Evolutionary conservation across 176 grass and related monocot genomes (phyloP), one percentile per base, ranked within the genome.

Genomic region (Puccinellia tenuiflora): DNA sequence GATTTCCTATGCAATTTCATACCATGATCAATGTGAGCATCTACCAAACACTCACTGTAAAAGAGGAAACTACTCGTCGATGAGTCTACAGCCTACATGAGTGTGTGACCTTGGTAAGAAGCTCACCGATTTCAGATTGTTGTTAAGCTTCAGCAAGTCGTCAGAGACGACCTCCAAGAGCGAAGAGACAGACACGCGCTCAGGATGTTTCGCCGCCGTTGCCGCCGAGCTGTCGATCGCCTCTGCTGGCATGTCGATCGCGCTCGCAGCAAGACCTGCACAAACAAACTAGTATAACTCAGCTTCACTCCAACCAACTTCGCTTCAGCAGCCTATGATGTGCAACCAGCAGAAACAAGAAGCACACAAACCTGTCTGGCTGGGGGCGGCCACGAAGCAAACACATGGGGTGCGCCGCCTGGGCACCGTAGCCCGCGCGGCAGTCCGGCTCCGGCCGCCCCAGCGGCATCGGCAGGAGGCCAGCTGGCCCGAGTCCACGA

Each of bases 41-140:
- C 22, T 21, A 56, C 20, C 24, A 80, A 9, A 77, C 46, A 84
- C 22, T 30, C 57, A 42, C n/a, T 3, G 3, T 38, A 71, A 29
- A 18, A 25, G 12, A 24, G 16, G 11, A 56, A 26, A 69, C 34
- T 45, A 83, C 0, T 26, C 21, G 5, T 15, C 12, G 24, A 28
- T 38, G 7, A 1, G 5, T 30, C 46, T 6, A 59, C 51, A 85
- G 16, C 45, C n/a, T 68, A 80, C 43, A 81, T 3, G 20, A 20
- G 66, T 76, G 30, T 63, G 20, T 15, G 35, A 30, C 82, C 66
- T 81, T 8, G 12, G 5, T 4, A 73, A 64, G 34, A 61, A 76
- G 79, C 89, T 99, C 79, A 96, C 96, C 74, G 93, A 90, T 84
- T 99, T 96, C 25, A 99, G 85, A 81, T 99, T 99, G 71, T 84